Evolutionary conservation across 2,329 filamentous ascomycete species (phyloP).

Genomic region (Ophioceras dolichostomum): DNA sequence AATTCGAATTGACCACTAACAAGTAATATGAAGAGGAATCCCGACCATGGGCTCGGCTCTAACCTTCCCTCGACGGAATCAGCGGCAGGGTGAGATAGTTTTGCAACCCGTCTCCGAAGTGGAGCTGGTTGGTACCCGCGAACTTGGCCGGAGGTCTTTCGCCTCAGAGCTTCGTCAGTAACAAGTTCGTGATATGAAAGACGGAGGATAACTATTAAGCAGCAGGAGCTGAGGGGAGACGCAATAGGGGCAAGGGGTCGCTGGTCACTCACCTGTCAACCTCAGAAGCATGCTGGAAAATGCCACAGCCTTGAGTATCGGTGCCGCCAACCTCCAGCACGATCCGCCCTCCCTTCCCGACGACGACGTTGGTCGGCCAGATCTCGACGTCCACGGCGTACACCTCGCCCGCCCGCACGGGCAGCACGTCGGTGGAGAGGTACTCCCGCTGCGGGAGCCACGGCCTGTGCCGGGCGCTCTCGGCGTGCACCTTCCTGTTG

Average conservation of each 20-base stretch:
- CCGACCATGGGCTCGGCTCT: too few relatives aligned
- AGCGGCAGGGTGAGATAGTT: constrained; percentile 43
- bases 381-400: constrained; percentile 51
- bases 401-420: constrained; percentile 39
- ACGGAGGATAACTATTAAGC: not conserved
- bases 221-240: too few relatives aligned
- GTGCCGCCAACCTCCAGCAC: constrained; percentile 42
- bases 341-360: constrained; percentile 33
- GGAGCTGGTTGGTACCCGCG: constrained; percentile 43
- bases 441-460: constrained; percentile 50
- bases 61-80: constrained; percentile 29
- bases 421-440: constrained; percentile 38
- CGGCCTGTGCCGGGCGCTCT: constrained; percentile 35
- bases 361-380: constrained; percentile 51
- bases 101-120: constrained; percentile 32
- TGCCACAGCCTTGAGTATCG: constrained; percentile 47
- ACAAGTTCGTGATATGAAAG: not conserved
- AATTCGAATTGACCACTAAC: too few relatives aligned
- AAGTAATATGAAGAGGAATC: too few relatives aligned
- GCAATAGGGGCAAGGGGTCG: too few relatives aligned
- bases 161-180: not conserved
- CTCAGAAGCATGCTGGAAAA: constrained; percentile 39
- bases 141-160: constrained; percentile 38
- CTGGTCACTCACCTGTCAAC: constrained; percentile 31
- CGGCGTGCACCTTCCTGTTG: constrained; percentile 37